Evolutionary conservation across 495 filamentous ascomycete species (phyloP).

Genomic region (Hypomontagnella monticulosa): DNA sequence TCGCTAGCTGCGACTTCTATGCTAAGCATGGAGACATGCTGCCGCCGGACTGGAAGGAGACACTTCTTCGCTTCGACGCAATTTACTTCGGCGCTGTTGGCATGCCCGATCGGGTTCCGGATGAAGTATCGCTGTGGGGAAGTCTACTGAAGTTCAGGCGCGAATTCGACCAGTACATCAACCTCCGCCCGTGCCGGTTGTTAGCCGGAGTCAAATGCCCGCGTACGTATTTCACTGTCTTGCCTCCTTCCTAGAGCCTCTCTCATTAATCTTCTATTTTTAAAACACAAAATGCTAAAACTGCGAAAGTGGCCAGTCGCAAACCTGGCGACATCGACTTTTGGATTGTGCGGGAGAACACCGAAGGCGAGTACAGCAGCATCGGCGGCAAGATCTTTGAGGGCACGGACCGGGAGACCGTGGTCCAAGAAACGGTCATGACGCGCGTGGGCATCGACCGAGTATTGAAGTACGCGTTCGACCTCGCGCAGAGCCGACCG

Average conservation of each 20-base stretch:
- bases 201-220: constrained; percentile 73
- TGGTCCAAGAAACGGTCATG: constrained; percentile 70
- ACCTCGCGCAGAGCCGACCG: constrained; percentile 77
- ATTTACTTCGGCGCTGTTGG: constrained; percentile 51
- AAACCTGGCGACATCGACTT: constrained; percentile 77
- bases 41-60: constrained; percentile 44
- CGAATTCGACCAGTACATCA: constrained; percentile 83
- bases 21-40: constrained; percentile 47
- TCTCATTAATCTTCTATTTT: too few species aligned
- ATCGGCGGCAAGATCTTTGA: constrained; percentile 49
- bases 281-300: not conserved
- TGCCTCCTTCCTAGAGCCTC: too few species aligned
- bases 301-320: constrained; percentile 59
- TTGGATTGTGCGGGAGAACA: constrained; percentile 86
- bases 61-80: constrained; percentile 41
- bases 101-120: constrained; percentile 44
- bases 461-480: constrained; percentile 76
- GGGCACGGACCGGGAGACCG: constrained; percentile 77
- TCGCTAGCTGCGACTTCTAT: constrained; percentile 45
- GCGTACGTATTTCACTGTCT: constrained; percentile 30
- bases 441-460: constrained; percentile 82
- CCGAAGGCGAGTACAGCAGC: constrained; percentile 82
- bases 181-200: constrained; percentile 86
- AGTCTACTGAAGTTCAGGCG: constrained; percentile 82
- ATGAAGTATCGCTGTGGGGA: constrained; percentile 49